Base-by-base conservation (phyloP, 257 asterid genomes). In the Solanum ossicruentum region DNA sequence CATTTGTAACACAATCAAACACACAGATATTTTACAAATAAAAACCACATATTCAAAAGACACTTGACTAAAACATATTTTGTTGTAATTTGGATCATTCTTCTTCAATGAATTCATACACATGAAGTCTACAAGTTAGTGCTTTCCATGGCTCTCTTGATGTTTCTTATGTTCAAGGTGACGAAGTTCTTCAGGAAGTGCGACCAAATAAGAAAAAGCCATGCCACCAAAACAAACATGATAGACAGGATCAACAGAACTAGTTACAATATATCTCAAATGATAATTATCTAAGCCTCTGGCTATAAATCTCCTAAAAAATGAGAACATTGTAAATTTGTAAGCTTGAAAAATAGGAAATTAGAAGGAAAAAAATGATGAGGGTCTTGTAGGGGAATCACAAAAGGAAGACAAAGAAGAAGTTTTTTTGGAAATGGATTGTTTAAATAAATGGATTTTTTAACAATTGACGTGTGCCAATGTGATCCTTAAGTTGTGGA, bases 211-310 rank as follows among this genome's bases (percentile, higher is more conserved):
- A 43, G 85, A 82, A 7, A 82, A 61, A 49, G 85, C 51, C 78
- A 82, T 61, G 12, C 78, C 85, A 51, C 85, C 85, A 45, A 82
- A 82, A 66, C 78, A 82, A 9, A 82, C 32, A 51, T 82, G 85
- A 51, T 82, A 82, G 0, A 82, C 43, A 0, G 78, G 85, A 28
- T 60, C 32, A n/a, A 43, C 63, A 0, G 78, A 63, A 66, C 23
- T 82, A 11, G 78, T 82, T 82, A 21, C 41, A 2, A 82, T 82
- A 11, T 45, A 82, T 43, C 12, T 82, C 3, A 23, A 8, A 51
- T 82, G 85, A 51, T 82, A 82, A 49, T 51, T 82, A 17, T 82
- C 84, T 58, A 82, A 51, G 47, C 84, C 28, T 61, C 63, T 82
- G 43, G 57, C 78, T 45, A 82, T 61, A 18, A 28, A 17, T 61